These are phyloP conservation scores for Gossypium raimondii DNA, from an alignment of 345 rosid genomes.

Conservation along the genomic window DNA sequence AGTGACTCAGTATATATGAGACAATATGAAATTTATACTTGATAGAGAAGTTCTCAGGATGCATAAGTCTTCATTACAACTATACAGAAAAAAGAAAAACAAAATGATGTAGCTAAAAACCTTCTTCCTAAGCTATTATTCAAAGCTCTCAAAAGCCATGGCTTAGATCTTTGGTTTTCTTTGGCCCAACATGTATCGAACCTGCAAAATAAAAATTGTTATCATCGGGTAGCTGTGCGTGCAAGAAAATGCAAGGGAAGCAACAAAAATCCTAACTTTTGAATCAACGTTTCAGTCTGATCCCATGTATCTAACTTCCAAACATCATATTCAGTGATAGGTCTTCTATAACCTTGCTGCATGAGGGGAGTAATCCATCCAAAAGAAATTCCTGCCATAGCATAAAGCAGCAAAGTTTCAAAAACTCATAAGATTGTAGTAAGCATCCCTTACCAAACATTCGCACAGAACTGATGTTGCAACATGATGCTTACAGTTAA, in stretches of 20 bases:
- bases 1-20: neutral
- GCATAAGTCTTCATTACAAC: neutral
- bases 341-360: constrained; percentile 79
- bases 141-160: constrained; percentile 84
- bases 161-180: constrained; percentile 61
- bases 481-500: neutral
- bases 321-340: constrained; percentile 82
- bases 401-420: neutral
- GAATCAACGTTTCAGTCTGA: constrained; percentile 60
- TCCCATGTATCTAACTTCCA: constrained; percentile 97
- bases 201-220: constrained; percentile 35
- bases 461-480: neutral
- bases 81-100: neutral
- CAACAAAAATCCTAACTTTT: constrained; percentile 40
- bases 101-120: constrained; percentile 29
- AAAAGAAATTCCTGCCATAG: constrained; percentile 54
- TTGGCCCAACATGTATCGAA: constrained; percentile 71
- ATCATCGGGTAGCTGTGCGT: neutral
- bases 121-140: constrained; percentile 81
- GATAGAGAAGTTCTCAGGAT: neutral
- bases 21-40: neutral
- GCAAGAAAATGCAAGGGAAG: constrained; percentile 22
- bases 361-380: constrained; percentile 89
- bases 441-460: neutral
- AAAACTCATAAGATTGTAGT: neutral